phyloP scores from a whole-genome alignment of 176 grass and related monocot species.

The Bothriochloa decipiens region DNA sequence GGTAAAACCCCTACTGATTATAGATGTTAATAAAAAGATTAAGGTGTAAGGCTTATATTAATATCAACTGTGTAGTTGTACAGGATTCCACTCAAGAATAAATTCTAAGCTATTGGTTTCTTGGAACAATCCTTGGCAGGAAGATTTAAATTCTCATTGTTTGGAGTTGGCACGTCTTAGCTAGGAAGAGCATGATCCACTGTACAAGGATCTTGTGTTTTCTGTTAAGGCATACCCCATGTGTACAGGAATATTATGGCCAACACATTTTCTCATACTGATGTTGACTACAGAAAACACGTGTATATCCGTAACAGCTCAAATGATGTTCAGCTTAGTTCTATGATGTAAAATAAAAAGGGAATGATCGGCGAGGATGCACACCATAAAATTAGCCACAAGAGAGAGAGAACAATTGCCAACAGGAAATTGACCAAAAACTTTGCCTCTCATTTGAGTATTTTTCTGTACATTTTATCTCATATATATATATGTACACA shows the following conservation, averaged over 20 bases:
- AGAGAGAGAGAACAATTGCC: not conserved
- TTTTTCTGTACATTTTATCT: conserved; percentile 31
- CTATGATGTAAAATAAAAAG: not conserved
- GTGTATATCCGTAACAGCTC: not conserved
- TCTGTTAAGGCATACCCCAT: not conserved
- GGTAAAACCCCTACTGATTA: too few species aligned
- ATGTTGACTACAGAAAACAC: not conserved
- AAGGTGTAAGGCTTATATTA: not conserved
- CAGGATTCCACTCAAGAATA: not conserved
- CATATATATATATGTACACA: conserved; percentile 21
- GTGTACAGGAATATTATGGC: not conserved
- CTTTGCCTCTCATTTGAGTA: not conserved
- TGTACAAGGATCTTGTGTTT: not conserved
- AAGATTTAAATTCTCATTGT: not conserved
- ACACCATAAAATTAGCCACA: not conserved
- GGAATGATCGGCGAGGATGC: not conserved
- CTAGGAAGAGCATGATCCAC: not conserved
- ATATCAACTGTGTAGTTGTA: too few species aligned
- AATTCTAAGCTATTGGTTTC: not conserved
- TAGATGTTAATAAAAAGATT: too few species aligned
- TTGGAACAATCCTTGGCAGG: not conserved
- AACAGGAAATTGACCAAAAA: not conserved
- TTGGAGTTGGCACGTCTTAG: not conserved
- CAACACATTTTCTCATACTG: not conserved
- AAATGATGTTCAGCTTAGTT: not conserved